Evolutionary conservation across 169 alveolate species (phyloP).

Genomic region (Nephromyces sp.): DNA sequence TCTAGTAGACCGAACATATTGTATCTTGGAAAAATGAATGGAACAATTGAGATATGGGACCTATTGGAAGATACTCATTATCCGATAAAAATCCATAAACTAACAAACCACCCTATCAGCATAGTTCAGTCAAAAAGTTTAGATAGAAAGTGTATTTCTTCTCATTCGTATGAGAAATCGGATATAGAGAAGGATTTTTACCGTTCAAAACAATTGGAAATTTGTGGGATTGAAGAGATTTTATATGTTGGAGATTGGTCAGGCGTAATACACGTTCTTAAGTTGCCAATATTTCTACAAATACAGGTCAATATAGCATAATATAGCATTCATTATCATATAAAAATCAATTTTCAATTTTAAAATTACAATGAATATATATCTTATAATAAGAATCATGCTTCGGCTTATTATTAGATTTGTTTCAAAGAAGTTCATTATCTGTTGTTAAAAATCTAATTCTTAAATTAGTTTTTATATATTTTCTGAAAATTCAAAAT

Average conservation of each 20-base stretch:
- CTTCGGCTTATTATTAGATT: no score
- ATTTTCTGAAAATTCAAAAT: no score
- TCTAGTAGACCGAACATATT: background rate
- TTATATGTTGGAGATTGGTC: background rate
- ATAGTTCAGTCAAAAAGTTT: background rate
- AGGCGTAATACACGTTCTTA: background rate
- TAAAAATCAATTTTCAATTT: no score
- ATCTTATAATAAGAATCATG: no score
- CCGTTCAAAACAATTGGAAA: background rate
- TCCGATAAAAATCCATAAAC: background rate
- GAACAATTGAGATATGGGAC: background rate
- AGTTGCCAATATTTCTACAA: background rate
- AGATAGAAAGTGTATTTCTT: background rate
- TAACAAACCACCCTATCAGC: background rate
- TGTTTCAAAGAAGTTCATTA: no score
- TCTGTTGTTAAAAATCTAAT: no score
- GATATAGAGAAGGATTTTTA: no score
- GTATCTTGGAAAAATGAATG: background rate
- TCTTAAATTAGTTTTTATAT: no score
- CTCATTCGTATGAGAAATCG: background rate
- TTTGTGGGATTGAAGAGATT: background rate
- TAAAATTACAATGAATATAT: no score
- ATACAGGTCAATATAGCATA: no score
- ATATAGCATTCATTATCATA: no score
- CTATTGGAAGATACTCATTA: background rate